Evolutionary conservation across 345 rosid species (phyloP).

Genomic region (Zanthoxylum bungeanum): DNA sequence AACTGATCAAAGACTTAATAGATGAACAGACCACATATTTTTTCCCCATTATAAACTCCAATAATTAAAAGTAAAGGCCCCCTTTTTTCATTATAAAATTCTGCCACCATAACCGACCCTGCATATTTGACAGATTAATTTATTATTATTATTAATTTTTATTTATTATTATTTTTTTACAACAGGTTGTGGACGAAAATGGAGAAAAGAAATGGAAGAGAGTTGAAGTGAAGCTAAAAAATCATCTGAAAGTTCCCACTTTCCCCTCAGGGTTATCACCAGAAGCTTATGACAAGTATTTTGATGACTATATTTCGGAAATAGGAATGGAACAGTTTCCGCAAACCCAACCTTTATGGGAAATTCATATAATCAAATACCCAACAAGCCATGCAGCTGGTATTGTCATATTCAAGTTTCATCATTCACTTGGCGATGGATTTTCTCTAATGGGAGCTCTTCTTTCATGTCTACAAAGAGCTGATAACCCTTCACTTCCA

Average conservation of each 20-base stretch:
- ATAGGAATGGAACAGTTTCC: slow-evolving; percentile 29
- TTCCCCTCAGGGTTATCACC: slow-evolving; percentile 30
- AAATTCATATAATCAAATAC: slow-evolving; percentile 41
- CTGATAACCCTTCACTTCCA: slow-evolving; percentile 46
- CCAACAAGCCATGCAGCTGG: slow-evolving; percentile 38
- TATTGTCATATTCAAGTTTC: slow-evolving; percentile 37
- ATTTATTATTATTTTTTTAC: not conserved
- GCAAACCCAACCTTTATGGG: slow-evolving; percentile 42
- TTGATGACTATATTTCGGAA: slow-evolving; percentile 29
- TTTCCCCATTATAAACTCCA: too few relatives aligned
- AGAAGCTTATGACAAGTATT: slow-evolving; percentile 26
- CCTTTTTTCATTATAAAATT: too few relatives aligned
- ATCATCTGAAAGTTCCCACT: slow-evolving; percentile 30
- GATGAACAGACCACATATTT: too few relatives aligned
- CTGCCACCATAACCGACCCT: too few relatives aligned
- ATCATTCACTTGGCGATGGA: slow-evolving; percentile 58
- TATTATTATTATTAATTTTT: too few relatives aligned
- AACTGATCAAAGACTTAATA: too few relatives aligned
- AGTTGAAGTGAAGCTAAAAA: slow-evolving; percentile 30
- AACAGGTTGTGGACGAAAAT: slow-evolving; percentile 27
- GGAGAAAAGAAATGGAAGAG: slow-evolving; percentile 34
- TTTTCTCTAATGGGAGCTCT: slow-evolving; percentile 49
- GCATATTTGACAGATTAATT: too few relatives aligned
- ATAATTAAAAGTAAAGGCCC: too few relatives aligned
- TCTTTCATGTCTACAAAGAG: slow-evolving; percentile 48